Evolutionary conservation across 2,329 filamentous ascomycete genomes (phyloP).

Genomic region (Fusarium sp.): DNA sequence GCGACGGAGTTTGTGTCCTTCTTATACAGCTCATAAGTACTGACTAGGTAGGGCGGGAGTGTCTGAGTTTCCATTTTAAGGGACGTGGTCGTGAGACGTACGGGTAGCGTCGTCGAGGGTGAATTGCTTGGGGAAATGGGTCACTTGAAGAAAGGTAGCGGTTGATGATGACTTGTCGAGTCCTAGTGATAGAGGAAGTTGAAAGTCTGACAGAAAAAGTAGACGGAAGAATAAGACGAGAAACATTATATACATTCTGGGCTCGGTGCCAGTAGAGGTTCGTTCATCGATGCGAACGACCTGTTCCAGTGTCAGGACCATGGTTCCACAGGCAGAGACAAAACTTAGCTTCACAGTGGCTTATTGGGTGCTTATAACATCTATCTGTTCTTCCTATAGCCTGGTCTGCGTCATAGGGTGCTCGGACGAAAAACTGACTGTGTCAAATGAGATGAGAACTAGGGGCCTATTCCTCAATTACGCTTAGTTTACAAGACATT

Average conservation of each 20-base stretch:
- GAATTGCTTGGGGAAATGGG: background rate
- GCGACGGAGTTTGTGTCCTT: background rate
- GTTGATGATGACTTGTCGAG: background rate
- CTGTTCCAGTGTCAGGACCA: background rate
- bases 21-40: background rate
- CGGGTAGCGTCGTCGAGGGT: background rate
- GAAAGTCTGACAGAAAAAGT: background rate
- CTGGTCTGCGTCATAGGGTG: background rate
- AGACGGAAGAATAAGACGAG: background rate
- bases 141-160: background rate
- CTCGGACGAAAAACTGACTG: background rate
- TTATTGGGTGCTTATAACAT: background rate
- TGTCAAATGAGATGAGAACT: no score
- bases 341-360: background rate
- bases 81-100: background rate
- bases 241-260: background rate
- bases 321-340: background rate
- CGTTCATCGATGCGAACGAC: background rate
- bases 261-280: background rate
- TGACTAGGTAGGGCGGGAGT: background rate
- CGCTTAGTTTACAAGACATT: background rate
- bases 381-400: background rate
- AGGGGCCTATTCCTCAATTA: background rate
- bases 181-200: fast-evolving
- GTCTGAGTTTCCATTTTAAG: no score